A percentile compares a stretch with the other conserved stretches of the same genome.
Evolutionary conservation across 768 basidiomycete genomes (phyloP).

Genomic region (Boletus sp.): DNA sequence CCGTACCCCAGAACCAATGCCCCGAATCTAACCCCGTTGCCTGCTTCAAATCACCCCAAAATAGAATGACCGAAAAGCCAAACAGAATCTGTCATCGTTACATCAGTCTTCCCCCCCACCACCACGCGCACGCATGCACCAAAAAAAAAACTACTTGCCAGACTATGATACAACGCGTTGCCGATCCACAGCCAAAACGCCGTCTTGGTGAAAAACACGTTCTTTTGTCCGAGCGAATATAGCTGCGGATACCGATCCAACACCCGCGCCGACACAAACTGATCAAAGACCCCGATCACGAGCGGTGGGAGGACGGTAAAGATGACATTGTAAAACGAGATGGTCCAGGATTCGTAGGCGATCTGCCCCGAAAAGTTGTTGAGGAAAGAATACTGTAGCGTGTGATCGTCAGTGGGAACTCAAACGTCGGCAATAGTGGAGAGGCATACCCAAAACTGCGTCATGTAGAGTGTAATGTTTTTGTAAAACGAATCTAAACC

Average conservation of each 20-base stretch:
- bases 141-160: slow-evolving; percentile 48
- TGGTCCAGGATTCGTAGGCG: slow-evolving; percentile 97
- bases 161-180: slow-evolving; percentile 87
- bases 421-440: too few relatives aligned
- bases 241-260: slow-evolving; percentile 96
- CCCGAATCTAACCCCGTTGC: slow-evolving; percentile 79
- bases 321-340: slow-evolving; percentile 93
- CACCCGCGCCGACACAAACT: slow-evolving; percentile 96
- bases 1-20: slow-evolving; percentile 99
- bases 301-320: slow-evolving; percentile 96
- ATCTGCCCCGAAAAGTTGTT: slow-evolving; percentile 99
- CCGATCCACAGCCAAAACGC: slow-evolving; percentile 91
- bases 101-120: not conserved
- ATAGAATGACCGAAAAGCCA: slow-evolving; percentile 83
- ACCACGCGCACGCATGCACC: not conserved
- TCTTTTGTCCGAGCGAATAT: slow-evolving; percentile 91
- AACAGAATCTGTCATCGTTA: slow-evolving; percentile 62
- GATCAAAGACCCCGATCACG: slow-evolving; percentile 97
- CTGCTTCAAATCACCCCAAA: slow-evolving; percentile 90
- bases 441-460: slow-evolving; percentile 86
- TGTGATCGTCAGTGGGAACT: not conserved
- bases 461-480: slow-evolving; percentile 97
- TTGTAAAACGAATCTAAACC: slow-evolving; percentile 93
- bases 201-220: slow-evolving; percentile 87
- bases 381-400: slow-evolving; percentile 89